A percentile compares a stretch with the other conserved stretches of the same genome.
phyloP scores from a whole-genome alignment of 2,329 filamentous ascomycete species.

The Cordyceps javanica region DNA sequence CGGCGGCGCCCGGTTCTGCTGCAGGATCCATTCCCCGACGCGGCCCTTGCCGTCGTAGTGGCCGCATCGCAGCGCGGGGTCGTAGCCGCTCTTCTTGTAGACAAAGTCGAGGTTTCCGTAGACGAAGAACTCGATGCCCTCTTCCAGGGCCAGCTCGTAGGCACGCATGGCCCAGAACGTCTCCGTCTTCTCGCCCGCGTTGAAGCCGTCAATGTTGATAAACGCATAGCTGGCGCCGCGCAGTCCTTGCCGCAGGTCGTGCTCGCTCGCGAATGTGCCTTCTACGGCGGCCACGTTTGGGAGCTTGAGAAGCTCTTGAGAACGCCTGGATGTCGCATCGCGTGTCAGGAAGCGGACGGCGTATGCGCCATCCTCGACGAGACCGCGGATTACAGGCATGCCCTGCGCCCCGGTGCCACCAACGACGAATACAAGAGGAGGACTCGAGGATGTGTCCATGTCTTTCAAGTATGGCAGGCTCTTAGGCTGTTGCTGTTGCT shows the following conservation, averaged over 20 bases:
- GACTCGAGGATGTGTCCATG: neutral
- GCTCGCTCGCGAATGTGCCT: constrained; percentile 42
- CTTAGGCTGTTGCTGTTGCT: neutral
- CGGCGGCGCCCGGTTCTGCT: constrained; percentile 27
- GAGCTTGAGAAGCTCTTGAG: constrained; percentile 34
- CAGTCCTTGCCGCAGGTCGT: constrained; percentile 37
- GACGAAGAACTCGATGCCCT: constrained; percentile 36
- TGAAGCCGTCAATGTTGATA: constrained; percentile 50
- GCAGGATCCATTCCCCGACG: constrained; percentile 38
- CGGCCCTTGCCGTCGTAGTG: constrained; percentile 45
- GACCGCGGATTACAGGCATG: constrained; percentile 38
- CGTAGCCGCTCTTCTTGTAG: constrained; percentile 41
- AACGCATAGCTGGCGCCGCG: constrained; percentile 42
- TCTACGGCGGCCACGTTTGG: constrained; percentile 40
- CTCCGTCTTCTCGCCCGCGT: constrained; percentile 45
- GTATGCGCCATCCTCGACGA: constrained; percentile 37
- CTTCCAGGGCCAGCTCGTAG: constrained; percentile 37
- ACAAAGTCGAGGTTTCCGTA: constrained; percentile 45
- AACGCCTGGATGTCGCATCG: constrained; percentile 33
- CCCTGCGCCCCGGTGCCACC: constrained; percentile 48
- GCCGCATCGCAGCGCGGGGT: constrained; percentile 37
- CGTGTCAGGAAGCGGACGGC: constrained; percentile 41
- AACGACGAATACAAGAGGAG: constrained; percentile 31
- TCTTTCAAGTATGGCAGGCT: neutral
- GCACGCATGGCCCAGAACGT: constrained; percentile 40